These are phyloP conservation scores for Cenchrus fungigraminus DNA, from an alignment of 176 grass and related monocot species.

Conservation along the genomic window DNA sequence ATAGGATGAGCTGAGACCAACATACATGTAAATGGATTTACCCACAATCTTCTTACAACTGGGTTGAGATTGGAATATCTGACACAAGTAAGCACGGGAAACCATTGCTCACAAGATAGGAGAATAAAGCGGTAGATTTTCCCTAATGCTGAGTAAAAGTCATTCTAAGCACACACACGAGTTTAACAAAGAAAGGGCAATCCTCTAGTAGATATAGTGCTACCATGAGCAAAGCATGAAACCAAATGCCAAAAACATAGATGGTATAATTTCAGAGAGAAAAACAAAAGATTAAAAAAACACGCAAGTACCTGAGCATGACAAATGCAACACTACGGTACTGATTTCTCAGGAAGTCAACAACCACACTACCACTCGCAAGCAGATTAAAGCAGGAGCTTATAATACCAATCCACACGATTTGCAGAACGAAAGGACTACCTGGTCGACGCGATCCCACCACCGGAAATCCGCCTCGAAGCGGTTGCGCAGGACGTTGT, in stretches of 20 bases:
- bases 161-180: not conserved
- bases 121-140: not conserved
- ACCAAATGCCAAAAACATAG: not conserved
- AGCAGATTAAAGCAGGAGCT: not conserved
- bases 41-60: not conserved
- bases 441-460: conserved; percentile 96
- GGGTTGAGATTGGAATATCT: not conserved
- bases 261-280: not conserved
- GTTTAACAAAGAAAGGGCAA: not conserved
- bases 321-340: conserved; percentile 28
- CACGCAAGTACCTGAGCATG: not conserved
- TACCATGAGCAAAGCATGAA: conserved; percentile 1
- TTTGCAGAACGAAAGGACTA: conserved; percentile 15
- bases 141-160: not conserved
- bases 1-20: not conserved
- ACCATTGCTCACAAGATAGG: not conserved
- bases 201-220: not conserved
- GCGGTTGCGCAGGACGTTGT: conserved; percentile 91
- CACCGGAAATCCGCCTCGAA: conserved; percentile 83
- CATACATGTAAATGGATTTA: not conserved
- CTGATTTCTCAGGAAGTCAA: conserved; percentile 28
- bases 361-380: not conserved
- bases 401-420: conserved; percentile 29
- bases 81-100: not conserved
- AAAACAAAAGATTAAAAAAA: not conserved